phyloP scores from a whole-genome alignment of 345 rosid genomes.

The Lenwebbia sp. region DNA sequence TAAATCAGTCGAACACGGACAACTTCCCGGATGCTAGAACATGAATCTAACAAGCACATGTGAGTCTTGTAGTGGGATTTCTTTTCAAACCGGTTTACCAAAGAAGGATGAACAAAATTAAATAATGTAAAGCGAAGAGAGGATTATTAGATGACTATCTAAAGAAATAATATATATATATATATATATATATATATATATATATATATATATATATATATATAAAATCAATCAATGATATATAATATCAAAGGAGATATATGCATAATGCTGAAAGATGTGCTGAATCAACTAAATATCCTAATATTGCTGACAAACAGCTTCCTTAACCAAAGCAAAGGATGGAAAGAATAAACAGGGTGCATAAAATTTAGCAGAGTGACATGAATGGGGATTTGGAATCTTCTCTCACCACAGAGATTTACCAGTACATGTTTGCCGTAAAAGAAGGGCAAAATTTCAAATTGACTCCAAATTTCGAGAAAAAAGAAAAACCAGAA shows the following conservation, averaged over 20 bases:
- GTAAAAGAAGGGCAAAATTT: not conserved
- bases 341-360: not conserved
- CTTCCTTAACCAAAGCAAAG: not conserved
- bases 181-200: too few relatives aligned
- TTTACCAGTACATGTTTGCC: not conserved
- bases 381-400: too few relatives aligned
- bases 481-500: not conserved
- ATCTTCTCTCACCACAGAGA: too few relatives aligned
- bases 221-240: too few relatives aligned
- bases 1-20: fast-evolving
- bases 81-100: fast-evolving
- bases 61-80: not conserved
- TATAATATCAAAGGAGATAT: too few relatives aligned
- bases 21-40: fast-evolving
- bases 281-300: too few relatives aligned
- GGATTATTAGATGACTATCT: too few relatives aligned
- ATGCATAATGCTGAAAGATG: too few relatives aligned
- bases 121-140: too few relatives aligned
- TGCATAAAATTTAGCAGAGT: not conserved
- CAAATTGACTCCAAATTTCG: not conserved
- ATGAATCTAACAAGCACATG: not conserved
- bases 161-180: too few relatives aligned
- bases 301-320: not conserved
- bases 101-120: not conserved
- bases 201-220: too few relatives aligned